Evolutionary conservation across 1,139 yeast genomes (phyloP).

Genomic region (Pichia inconspicua): DNA sequence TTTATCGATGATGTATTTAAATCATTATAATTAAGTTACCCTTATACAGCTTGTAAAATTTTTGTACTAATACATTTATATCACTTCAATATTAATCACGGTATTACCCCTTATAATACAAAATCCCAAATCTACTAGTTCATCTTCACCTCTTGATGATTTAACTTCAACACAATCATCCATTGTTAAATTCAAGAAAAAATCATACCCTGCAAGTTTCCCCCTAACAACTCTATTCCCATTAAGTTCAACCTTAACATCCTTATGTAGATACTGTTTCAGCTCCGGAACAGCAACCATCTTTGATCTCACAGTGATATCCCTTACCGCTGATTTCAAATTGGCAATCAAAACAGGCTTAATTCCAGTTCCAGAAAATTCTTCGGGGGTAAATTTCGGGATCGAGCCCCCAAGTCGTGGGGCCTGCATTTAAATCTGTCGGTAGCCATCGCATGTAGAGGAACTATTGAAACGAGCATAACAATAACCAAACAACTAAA

Average conservation of each 20-base stretch:
- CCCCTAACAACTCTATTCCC: constrained; percentile 26
- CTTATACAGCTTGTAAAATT: too few relatives aligned
- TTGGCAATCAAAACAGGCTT: not conserved
- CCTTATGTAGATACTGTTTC: constrained; percentile 25
- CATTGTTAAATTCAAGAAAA: constrained; percentile 27
- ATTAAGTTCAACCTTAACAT: constrained; percentile 23
- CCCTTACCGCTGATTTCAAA: not conserved
- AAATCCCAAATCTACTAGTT: constrained; percentile 22
- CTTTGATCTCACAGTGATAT: not conserved
- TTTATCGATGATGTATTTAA: not conserved
- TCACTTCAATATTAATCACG: constrained; percentile 25
- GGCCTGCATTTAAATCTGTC: not conserved
- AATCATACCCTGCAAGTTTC: constrained; percentile 26
- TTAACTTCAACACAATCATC: constrained; percentile 24
- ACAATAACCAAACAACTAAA: not conserved
- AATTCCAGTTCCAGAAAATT: constrained; percentile 2
- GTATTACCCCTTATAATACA: constrained; percentile 29
- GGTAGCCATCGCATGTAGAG: not conserved
- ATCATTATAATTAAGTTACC: not conserved
- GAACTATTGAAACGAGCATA: too few relatives aligned
- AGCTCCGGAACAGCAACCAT: constrained; percentile 30
- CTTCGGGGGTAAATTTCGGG: not conserved
- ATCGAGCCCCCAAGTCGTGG: not conserved
- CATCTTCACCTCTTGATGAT: constrained; percentile 9
- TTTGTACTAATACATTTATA: constrained; percentile 7